These are phyloP conservation scores for Amaranthus tricolor DNA, from an alignment of 179 eudicot species.

Conservation along the genomic window DNA sequence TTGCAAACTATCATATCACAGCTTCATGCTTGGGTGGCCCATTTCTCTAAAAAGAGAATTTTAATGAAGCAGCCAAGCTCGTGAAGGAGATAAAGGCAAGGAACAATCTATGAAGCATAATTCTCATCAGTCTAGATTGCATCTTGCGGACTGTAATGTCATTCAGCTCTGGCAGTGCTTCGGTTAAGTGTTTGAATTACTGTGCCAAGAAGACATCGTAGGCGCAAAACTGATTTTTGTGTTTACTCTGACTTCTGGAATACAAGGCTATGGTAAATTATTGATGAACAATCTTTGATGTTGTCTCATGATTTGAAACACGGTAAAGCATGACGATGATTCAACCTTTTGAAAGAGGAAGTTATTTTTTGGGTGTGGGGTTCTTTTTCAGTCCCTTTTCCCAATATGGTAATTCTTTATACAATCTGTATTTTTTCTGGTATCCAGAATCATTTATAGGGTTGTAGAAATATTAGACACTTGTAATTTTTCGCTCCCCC, in stretches of 20 bases:
- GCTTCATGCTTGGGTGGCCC: conserved; percentile 8
- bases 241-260: background rate
- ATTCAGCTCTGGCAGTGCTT: conserved; percentile 20
- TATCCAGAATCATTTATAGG: too few relatives aligned
- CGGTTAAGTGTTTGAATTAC: conserved; percentile 24
- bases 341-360: background rate
- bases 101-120: background rate
- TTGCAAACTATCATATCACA: background rate
- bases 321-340: too few relatives aligned
- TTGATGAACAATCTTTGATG: background rate
- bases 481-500: too few relatives aligned
- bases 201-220: conserved; percentile 15
- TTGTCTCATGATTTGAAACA: background rate
- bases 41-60: background rate
- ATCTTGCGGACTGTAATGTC: too few relatives aligned
- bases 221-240: background rate
- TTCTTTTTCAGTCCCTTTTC: too few relatives aligned
- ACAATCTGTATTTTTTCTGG: too few relatives aligned
- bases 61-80: conserved; percentile 2
- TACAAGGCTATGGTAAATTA: background rate
- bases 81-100: background rate
- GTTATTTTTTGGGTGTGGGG: background rate
- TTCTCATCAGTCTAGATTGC: background rate
- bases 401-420: too few relatives aligned
- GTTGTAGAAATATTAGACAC: too few relatives aligned